Percentiles rank a stretch among this genome's conserved stretches.
phyloP scores from a whole-genome alignment of 768 basidiomycete genomes.

The Boletellus ananas region DNA sequence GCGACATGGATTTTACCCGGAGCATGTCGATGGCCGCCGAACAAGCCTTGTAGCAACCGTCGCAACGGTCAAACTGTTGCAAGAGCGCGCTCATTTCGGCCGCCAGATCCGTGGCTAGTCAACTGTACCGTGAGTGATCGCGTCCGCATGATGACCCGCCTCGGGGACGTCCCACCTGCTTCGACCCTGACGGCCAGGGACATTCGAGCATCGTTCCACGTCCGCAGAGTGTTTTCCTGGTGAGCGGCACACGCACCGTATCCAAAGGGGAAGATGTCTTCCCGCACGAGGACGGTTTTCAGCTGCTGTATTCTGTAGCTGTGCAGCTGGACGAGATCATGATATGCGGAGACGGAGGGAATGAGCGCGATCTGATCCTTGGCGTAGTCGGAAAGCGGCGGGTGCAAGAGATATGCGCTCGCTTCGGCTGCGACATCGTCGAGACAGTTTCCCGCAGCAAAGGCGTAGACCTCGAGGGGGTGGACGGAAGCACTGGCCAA shows the following conservation, averaged over 20 bases:
- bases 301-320: constrained; percentile 51
- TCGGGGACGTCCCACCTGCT: constrained; percentile 38
- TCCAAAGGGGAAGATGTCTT: constrained; percentile 70
- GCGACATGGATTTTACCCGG: constrained; percentile 38
- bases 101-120: constrained; percentile 58
- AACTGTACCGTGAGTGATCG: constrained; percentile 8
- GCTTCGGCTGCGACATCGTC: constrained; percentile 50
- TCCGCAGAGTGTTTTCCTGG: constrained; percentile 36
- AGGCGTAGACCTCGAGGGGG: constrained; percentile 60
- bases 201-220: constrained; percentile 53
- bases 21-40: constrained; percentile 68
- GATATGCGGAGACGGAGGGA: constrained; percentile 59
- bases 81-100: constrained; percentile 59
- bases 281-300: constrained; percentile 47
- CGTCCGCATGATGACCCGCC: not conserved
- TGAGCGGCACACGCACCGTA: constrained; percentile 63
- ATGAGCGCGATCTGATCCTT: constrained; percentile 49
- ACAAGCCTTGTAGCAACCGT: constrained; percentile 55
- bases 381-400: constrained; percentile 54
- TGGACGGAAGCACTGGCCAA: constrained; percentile 45
- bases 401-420: constrained; percentile 51
- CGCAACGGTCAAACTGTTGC: constrained; percentile 46
- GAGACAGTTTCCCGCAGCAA: constrained; percentile 44
- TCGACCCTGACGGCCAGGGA: constrained; percentile 47
- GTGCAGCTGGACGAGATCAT: constrained; percentile 59